Percentiles rank a stretch among this genome's conserved stretches.
These are phyloP conservation scores for Xylaria flabelliformis DNA, from an alignment of 495 filamentous ascomycete genomes.

Conservation along the genomic window DNA sequence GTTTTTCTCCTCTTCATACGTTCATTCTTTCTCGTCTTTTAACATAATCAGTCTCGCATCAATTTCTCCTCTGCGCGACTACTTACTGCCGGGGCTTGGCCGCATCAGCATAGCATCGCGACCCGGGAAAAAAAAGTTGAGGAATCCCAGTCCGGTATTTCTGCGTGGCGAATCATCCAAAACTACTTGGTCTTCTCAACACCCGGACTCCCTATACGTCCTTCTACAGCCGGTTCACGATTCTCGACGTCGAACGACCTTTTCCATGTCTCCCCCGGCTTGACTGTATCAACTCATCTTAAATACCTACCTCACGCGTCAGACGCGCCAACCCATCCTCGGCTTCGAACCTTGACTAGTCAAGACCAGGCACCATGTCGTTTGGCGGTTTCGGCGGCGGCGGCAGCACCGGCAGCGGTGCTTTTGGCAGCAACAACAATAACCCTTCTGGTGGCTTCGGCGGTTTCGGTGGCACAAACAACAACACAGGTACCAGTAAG, in stretches of 20 bases:
- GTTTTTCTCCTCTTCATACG: neutral
- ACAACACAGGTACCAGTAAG: conserved; percentile 39
- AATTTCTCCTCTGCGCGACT: neutral
- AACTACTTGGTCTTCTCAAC: neutral
- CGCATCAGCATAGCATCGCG: neutral
- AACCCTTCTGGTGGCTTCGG: conserved; percentile 58
- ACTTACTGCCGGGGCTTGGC: neutral
- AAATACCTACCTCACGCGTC: conserved; percentile 35
- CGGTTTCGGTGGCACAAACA: conserved; percentile 50
- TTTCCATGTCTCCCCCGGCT: conserved; percentile 39
- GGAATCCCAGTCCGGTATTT: neutral
- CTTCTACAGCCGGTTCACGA: conserved; percentile 4
- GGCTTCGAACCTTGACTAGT: conserved; percentile 27
- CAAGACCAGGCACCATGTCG: conserved; percentile 47
- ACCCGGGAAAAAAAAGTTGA: conserved; percentile 22
- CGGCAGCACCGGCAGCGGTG: conserved; percentile 48
- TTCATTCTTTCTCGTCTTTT: conserved; percentile 14
- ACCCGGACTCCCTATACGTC: neutral
- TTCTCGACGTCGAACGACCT: conserved; percentile 17
- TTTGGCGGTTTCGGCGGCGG: conserved; percentile 48
- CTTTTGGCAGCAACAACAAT: conserved; percentile 46
- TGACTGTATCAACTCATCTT: conserved; percentile 30
- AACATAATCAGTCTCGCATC: neutral
- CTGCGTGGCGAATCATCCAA: conserved; percentile 6
- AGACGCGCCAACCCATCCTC: conserved; percentile 34